Percentiles rank a stretch among this genome's conserved stretches.
Evolutionary conservation across 352 stramenopile genomes (phyloP).

Genomic region (Pythium guiyangense): DNA sequence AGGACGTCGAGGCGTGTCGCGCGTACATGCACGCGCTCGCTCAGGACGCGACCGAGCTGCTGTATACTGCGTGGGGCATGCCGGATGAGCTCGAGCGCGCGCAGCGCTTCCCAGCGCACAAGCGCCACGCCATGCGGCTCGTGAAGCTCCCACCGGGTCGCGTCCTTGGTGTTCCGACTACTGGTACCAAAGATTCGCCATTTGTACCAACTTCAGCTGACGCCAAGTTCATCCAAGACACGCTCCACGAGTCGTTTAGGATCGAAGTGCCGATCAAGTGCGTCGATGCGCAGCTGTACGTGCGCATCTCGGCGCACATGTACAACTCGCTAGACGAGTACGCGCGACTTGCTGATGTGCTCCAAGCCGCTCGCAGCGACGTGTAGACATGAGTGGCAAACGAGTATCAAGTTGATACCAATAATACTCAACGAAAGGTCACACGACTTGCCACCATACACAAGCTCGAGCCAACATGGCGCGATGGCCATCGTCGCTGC

Average conservation of each 20-base stretch:
- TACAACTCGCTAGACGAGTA: slow-evolving; percentile 91
- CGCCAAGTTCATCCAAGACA: slow-evolving; percentile 90
- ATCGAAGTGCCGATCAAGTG: slow-evolving; percentile 95
- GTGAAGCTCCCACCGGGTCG: slow-evolving; percentile 49
- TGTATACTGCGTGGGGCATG: slow-evolving; percentile 64
- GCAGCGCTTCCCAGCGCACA: slow-evolving; percentile 40
- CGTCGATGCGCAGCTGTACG: slow-evolving; percentile 81
- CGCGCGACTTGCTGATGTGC: slow-evolving; percentile 37
- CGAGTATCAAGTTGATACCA: slow-evolving; percentile 1
- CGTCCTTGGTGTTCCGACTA: slow-evolving; percentile 43
- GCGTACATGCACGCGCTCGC: slow-evolving; percentile 61
- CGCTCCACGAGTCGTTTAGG: slow-evolving; percentile 60
- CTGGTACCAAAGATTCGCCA: not conserved
- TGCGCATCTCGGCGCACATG: slow-evolving; percentile 89
- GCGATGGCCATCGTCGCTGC: not conserved
- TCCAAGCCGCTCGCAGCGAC: slow-evolving; percentile 4
- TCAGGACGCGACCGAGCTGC: slow-evolving; percentile 46
- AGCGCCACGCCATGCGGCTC: slow-evolving; percentile 70
- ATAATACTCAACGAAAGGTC: too few species aligned
- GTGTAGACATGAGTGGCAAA: not conserved
- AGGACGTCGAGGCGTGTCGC: slow-evolving; percentile 38
- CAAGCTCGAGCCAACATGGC: too few species aligned
- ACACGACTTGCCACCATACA: too few species aligned
- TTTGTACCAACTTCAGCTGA: slow-evolving; percentile 58
- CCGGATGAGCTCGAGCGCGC: slow-evolving; percentile 28